Evolutionary conservation across 768 basidiomycete species (phyloP).

Genomic region (Boletus speciosus): DNA sequence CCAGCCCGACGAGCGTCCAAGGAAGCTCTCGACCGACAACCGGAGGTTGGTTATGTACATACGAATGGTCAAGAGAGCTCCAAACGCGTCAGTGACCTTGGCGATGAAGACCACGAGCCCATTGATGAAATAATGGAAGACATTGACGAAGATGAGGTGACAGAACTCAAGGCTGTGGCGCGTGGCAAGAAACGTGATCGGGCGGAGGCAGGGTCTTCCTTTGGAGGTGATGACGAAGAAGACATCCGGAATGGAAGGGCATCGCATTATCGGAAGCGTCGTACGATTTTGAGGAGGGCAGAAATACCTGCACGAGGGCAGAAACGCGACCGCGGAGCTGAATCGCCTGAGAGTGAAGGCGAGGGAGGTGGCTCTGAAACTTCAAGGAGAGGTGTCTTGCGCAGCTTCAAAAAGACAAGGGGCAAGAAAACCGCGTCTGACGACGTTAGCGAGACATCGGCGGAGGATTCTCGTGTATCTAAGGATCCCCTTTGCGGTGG

Average conservation of each 20-base stretch:
- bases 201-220: conserved; percentile 66
- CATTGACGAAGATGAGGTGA: conserved; percentile 41
- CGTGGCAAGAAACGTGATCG: conserved; percentile 75
- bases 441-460: conserved; percentile 44
- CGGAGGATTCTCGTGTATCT: conserved; percentile 47
- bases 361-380: conserved; percentile 14
- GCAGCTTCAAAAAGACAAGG: conserved; percentile 47
- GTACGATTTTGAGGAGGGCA: conserved; percentile 51
- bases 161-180: conserved; percentile 35
- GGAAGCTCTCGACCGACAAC: conserved; percentile 43
- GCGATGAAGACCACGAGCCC: conserved; percentile 47
- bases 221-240: conserved; percentile 55
- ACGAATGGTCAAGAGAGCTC: conserved; percentile 44
- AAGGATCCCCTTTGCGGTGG: conserved; percentile 51
- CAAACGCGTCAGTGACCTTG: conserved; percentile 33
- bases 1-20: conserved; percentile 44
- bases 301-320: conserved; percentile 49
- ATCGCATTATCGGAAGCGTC: conserved; percentile 52
- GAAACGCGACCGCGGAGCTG: conserved; percentile 63
- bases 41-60: conserved; percentile 39
- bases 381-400: conserved; percentile 3
- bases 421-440: conserved; percentile 44
- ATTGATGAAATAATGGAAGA: conserved; percentile 35
- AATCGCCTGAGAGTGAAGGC: conserved; percentile 38
- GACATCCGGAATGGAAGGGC: conserved; percentile 40